These are phyloP conservation scores for Neurospora sp. DNA, from an alignment of 495 filamentous ascomycete genomes.

Conservation along the genomic window DNA sequence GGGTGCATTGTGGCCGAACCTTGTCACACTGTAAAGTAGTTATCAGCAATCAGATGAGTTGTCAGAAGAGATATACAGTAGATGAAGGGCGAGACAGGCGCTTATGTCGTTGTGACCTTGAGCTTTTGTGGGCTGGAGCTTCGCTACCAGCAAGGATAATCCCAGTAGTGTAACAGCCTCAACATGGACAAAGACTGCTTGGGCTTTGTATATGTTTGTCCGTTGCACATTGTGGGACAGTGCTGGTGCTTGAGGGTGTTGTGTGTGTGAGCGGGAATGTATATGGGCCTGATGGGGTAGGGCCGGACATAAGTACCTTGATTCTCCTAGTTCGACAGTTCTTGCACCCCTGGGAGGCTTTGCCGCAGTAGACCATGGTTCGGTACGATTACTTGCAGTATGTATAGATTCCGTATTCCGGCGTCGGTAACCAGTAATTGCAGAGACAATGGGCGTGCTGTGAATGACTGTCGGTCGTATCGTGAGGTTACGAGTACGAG, in stretches of 20 bases:
- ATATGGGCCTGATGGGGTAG: neutral
- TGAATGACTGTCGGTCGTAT: neutral
- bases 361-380: slow-evolving; percentile 60
- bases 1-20: slow-evolving; percentile 52
- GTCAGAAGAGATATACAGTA: neutral
- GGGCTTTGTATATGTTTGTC: neutral
- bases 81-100: too few species aligned
- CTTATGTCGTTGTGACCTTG: neutral
- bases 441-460: neutral
- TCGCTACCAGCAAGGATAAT: neutral
- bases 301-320: slow-evolving; percentile 31
- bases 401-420: neutral
- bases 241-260: neutral
- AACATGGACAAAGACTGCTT: neutral
- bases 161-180: neutral
- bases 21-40: slow-evolving; percentile 48
- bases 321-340: slow-evolving; percentile 56
- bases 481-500: neutral
- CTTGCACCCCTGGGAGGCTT: slow-evolving; percentile 57
- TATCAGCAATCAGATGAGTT: neutral
- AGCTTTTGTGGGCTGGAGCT: neutral
- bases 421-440: neutral
- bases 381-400: neutral
- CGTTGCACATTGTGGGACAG: neutral
- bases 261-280: neutral